phyloP scores from a whole-genome alignment of 2,329 filamentous ascomycete species.

The Cadophora sp. region DNA sequence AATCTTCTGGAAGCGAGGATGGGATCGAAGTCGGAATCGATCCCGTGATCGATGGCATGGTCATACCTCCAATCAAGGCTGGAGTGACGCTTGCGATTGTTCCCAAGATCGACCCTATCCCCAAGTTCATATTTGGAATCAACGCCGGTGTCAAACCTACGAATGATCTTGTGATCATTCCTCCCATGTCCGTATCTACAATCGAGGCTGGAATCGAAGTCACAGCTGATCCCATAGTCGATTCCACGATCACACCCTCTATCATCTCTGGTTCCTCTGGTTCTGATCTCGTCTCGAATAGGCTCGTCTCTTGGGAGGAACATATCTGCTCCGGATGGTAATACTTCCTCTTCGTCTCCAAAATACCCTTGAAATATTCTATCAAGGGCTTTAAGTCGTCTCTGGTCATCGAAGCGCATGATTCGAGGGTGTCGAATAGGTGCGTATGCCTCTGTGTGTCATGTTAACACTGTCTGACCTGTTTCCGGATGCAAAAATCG shows the following conservation, averaged over 20 bases:
- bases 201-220: no score
- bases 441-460: not conserved
- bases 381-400: not conserved
- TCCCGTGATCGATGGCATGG: not conserved
- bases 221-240: no score
- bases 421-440: not conserved
- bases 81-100: not conserved
- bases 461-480: not conserved
- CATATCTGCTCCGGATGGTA: not conserved
- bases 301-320: no score
- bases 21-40: not conserved
- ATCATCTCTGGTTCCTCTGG: no score
- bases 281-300: no score
- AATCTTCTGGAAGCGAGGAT: not conserved
- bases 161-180: no score
- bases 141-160: no score
- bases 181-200: no score
- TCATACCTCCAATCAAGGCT: not conserved
- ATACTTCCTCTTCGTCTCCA: not conserved
- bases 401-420: not conserved
- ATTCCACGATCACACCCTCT: no score
- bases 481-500: not conserved
- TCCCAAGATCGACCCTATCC: not conserved
- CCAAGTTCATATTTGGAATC: not conserved
- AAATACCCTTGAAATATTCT: not conserved